Percentiles rank a stretch among this genome's conserved stretches.
Conservation (phyloP, 192 early-diverging fungal species). For the Anaeromyces robustus region DNA sequence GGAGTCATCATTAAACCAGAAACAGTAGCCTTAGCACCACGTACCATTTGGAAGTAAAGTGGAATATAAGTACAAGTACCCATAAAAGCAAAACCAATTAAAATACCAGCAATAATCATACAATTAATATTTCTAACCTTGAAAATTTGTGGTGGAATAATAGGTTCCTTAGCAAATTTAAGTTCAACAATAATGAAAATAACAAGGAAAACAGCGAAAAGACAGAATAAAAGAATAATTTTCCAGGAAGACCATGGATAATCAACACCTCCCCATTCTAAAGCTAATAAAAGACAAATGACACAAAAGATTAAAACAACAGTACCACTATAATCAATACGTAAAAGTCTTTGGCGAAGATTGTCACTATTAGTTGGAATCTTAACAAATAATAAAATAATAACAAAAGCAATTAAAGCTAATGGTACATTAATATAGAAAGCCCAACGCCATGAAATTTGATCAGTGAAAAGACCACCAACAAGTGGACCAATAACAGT, state of each 20-base stretch:
- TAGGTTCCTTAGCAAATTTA: background rate
- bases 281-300: conserved; percentile 32
- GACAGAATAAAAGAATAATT: background rate
- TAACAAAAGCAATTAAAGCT: conserved; percentile 13
- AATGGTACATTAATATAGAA: conserved; percentile 31
- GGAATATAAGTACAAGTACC: background rate
- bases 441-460: conserved; percentile 54
- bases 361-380: conserved; percentile 14
- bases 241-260: conserved; percentile 31
- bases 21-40: background rate
- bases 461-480: conserved; percentile 71
- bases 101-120: background rate
- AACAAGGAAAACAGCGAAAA: background rate
- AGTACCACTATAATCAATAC: conserved; percentile 44
- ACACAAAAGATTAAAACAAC: conserved; percentile 27
- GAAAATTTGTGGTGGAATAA: conserved; percentile 37
- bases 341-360: conserved; percentile 29
- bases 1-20: background rate
- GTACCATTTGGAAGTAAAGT: background rate
- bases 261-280: conserved; percentile 42
- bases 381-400: conserved; percentile 16
- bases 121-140: conserved; percentile 19
- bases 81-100: background rate
- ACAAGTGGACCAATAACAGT: conserved; percentile 66
- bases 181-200: background rate